These are phyloP conservation scores for Vaccinium darrowii DNA, from an alignment of 148 eudicot species.

Conservation along the genomic window DNA sequence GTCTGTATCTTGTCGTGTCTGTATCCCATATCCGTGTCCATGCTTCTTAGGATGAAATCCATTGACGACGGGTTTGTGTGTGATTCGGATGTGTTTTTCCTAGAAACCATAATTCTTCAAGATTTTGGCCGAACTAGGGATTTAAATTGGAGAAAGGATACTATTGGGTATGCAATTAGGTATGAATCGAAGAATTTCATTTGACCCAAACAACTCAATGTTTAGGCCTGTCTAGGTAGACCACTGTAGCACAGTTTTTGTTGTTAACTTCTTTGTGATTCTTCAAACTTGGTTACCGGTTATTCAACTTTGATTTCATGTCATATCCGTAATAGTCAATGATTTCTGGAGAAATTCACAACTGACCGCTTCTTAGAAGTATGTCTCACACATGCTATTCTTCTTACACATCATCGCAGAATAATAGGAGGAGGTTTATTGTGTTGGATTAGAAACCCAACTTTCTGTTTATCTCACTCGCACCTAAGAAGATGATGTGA, in stretches of 20 bases:
- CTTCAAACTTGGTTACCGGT: background rate
- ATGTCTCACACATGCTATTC: background rate
- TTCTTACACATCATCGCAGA: background rate
- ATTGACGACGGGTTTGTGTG: background rate
- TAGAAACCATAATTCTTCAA: background rate
- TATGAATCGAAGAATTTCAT: background rate
- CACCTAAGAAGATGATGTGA: background rate
- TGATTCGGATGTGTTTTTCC: background rate
- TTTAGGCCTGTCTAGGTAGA: background rate
- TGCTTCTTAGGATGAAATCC: background rate
- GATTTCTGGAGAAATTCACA: background rate
- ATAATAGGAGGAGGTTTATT: background rate
- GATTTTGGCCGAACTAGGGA: background rate
- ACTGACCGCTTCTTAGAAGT: background rate
- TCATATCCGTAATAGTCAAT: background rate
- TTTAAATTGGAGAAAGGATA: background rate
- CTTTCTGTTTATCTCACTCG: background rate
- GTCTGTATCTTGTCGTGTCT: no score
- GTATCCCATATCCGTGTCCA: no score
- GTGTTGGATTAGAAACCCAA: background rate
- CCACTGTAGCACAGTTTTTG: background rate
- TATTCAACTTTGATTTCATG: background rate
- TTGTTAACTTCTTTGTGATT: background rate
- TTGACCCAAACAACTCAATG: background rate
- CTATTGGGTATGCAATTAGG: background rate